Percentiles rank a stretch among this genome's conserved stretches.
These are phyloP conservation scores for Ceriops tagal DNA, from an alignment of 345 rosid species.

Conservation along the genomic window DNA sequence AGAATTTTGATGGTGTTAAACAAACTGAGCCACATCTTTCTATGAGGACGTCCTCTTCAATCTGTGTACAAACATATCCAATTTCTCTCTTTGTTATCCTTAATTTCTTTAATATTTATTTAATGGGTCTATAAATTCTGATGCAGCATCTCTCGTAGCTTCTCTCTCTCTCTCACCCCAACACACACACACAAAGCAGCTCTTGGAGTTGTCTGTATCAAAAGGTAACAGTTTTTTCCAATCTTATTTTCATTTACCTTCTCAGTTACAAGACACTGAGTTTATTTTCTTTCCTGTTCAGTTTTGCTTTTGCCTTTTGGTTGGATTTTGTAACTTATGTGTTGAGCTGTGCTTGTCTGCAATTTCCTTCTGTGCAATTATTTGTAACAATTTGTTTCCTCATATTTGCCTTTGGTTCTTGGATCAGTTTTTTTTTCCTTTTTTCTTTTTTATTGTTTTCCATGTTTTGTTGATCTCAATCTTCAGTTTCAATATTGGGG, in stretches of 20 bases:
- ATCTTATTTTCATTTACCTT: background rate
- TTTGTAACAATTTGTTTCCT: background rate
- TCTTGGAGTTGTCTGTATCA: background rate
- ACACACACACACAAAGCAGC: background rate
- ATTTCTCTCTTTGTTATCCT: background rate
- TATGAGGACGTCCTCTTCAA: background rate
- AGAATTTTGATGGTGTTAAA: background rate
- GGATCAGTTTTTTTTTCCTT: background rate
- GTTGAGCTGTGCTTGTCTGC: background rate
- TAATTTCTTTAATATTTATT: too few species aligned
- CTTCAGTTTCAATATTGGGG: slow-evolving; percentile 2
- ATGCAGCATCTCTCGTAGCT: background rate
- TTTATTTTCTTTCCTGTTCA: background rate
- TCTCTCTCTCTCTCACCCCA: background rate
- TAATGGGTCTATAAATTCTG: too few species aligned
- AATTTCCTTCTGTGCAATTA: background rate
- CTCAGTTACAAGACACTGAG: background rate
- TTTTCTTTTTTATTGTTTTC: background rate
- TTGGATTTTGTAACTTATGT: background rate
- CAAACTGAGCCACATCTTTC: slow-evolving; percentile 2
- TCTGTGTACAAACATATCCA: background rate
- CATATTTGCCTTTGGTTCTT: background rate
- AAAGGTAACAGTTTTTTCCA: background rate
- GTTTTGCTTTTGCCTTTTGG: background rate
- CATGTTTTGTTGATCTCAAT: background rate